Evolutionary conservation across 1,284 basidiomycete species (phyloP).

Genomic region (Grifola frondosa): DNA sequence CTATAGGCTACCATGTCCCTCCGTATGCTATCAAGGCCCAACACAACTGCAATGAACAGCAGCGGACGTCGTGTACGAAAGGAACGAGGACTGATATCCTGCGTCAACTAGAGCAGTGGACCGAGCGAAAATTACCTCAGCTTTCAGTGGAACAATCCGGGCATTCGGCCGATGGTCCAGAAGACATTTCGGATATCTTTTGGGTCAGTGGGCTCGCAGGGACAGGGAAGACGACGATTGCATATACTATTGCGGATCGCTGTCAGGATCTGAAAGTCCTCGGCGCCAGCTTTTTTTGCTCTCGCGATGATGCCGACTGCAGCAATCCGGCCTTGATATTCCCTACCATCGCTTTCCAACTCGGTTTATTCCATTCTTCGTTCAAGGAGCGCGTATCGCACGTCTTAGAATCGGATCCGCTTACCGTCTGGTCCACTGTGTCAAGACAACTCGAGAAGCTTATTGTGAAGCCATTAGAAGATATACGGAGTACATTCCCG

Average conservation of each 20-base stretch:
- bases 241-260: slow-evolving; percentile 12
- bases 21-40: slow-evolving; percentile 1
- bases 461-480: slow-evolving; percentile 20
- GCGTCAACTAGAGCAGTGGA: background rate
- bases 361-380: slow-evolving; percentile 11
- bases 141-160: background rate
- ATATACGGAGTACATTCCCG: slow-evolving; percentile 5
- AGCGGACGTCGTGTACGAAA: background rate
- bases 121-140: background rate
- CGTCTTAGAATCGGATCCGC: slow-evolving; percentile 13
- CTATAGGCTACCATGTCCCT: background rate
- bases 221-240: slow-evolving; percentile 14
- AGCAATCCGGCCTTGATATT: slow-evolving; percentile 23
- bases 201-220: slow-evolving; percentile 17
- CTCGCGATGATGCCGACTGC: slow-evolving; percentile 20
- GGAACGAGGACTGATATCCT: background rate
- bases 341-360: slow-evolving; percentile 27
- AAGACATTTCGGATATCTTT: slow-evolving; percentile 2
- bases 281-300: slow-evolving; percentile 35
- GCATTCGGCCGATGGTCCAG: background rate
- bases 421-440: slow-evolving; percentile 4
- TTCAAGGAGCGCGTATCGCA: slow-evolving; percentile 16
- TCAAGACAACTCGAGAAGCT: slow-evolving; percentile 22
- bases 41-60: background rate
- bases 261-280: slow-evolving; percentile 11